Evolutionary conservation across 23 red algal genomes (phyloP), one percentile per base, ranked within the genome.

Genomic region (Chondrus crispus): DNA sequence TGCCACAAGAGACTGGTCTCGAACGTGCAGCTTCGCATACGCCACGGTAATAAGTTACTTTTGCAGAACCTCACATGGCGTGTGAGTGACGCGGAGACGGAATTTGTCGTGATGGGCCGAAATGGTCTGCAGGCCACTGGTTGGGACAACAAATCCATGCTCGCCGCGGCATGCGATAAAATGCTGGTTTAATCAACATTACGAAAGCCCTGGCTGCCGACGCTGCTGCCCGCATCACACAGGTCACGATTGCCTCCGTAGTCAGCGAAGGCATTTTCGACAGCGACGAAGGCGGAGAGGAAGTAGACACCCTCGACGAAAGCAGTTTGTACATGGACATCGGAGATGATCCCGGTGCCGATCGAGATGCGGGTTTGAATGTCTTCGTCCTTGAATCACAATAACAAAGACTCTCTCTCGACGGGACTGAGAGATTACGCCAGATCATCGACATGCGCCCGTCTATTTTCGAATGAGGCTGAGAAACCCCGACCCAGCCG

Each of bases 31-130:
- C 36, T 89, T 7, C 0, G 57, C 1, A 66, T 89, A 6, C n/a
- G 85, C 20, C 66, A 89, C 63, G 69, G 45, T 12, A 63, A 38
- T 29, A 64, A 13, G 5, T 30, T 80, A 48, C 42, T 89, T 2
- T 13, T 77, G 13, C 71, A 70, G 30, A 58, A 80, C 32, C 71
- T 90, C 5, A 29, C 43, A 39, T 90, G 73, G 87, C 37, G 30
- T 11, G 5, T 90, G 0, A 35, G 48, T 8, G 62, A 79, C 6
- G 72, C 33, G 28, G 13, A 48, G 19, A 46, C 39, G 29, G 47
- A 38, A n/a, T 43, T 30, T 29, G 22, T 36, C 57, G 39, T 80
- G 0, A 0, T 90, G 5, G 87, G 87, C 14, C 3, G 55, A 18
- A 35, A 62, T 3, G n/a, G 78, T 10, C 54, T 80, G n/a, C 46